A percentile compares a stretch with the other conserved stretches of the same genome.
Conservation (phyloP, 495 filamentous ascomycete genomes). For the Aspergillus biplanus region DNA sequence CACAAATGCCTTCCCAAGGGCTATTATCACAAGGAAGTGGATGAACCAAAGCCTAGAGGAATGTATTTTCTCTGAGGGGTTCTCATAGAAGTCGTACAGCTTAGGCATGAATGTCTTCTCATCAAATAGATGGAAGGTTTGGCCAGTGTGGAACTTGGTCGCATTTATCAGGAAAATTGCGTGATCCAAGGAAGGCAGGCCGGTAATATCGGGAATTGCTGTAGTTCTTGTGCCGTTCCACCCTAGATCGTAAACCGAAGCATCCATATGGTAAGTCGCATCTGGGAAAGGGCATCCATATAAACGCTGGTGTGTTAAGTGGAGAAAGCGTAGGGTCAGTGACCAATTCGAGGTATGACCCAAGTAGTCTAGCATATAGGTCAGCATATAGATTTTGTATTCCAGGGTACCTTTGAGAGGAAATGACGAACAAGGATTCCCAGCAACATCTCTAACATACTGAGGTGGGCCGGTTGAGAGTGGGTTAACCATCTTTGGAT, state of each 20-base stretch:
- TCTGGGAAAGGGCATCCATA: conserved; percentile 39
- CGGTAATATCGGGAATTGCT: conserved; percentile 28
- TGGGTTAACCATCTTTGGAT: conserved; percentile 5
- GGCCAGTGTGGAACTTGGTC: conserved; percentile 47
- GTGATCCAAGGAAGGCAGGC: conserved; percentile 44
- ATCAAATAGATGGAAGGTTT: conserved; percentile 50
- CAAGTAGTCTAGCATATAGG: conserved; percentile 36
- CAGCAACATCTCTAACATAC: conserved; percentile 3
- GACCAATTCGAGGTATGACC: conserved; percentile 53
- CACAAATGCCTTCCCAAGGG: conserved; percentile 50
- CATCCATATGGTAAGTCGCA: conserved; percentile 41
- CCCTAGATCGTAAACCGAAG: conserved; percentile 42
- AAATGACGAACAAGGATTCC: conserved; percentile 4
- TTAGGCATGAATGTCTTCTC: conserved; percentile 44
- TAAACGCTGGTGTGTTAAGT: conserved; percentile 41
- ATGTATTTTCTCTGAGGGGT: conserved; percentile 26
- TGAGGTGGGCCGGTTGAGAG: conserved; percentile 6
- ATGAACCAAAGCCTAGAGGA: conserved; percentile 44
- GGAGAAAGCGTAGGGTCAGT: conserved; percentile 44
- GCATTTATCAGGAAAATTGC: conserved; percentile 47
- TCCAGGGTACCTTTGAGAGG: background rate
- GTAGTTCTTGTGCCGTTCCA: conserved; percentile 42
- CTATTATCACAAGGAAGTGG: conserved; percentile 48
- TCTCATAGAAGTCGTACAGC: conserved; percentile 41
- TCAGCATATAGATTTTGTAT: background rate